Evolutionary conservation across 805 yeast genomes (phyloP), one percentile per base, ranked within the genome.

Genomic region (Lachancea meyersii): DNA sequence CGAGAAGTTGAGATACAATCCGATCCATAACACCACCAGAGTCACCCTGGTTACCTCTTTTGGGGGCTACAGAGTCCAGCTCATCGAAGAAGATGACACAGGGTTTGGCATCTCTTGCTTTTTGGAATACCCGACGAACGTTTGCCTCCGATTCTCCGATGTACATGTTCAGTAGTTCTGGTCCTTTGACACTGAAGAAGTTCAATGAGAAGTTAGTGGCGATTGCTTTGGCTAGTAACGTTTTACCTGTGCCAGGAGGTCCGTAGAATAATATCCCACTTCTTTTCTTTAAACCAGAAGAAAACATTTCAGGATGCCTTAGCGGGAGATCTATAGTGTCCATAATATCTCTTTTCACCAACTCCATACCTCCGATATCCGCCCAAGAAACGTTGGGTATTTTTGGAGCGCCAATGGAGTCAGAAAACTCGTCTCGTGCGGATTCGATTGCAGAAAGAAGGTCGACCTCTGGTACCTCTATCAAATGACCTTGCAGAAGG

Each of bases 1-100:
- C 96, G 40, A 93, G 70, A 31, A 93, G 68, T 62, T 93, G 98
- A 0, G 97, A 89, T 0, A 93, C 98, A 50, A 93, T 93, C 63
- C 98, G 76, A 60, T 93, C 98, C 98, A 93, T 93, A 2, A 93
- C 97, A 52, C 97, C 98, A 14, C 97, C 97, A 2, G 97, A 88
- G 63, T 93, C 98, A 19, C 98, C 97, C 58, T 93, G 97, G 60
- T 91, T 89, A 22, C 98, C 98, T 69, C 97, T 80, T 61, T 93
- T 91, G 2, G 97, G 97, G 0, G 98, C 98, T 1, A 93, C 97
- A 1, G 97, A 88, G 65, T 93, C 98, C 64, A 93, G 73, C 66
- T 93, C 98, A 67, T 93, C 98, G 58, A 93, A 93, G 64, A 93
- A 93, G 14, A 93, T 88, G 16, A 93, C 97, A 70, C 98, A 93